Conservation (phyloP, 1,284 basidiomycete genomes). For the Puccinia novopanici region DNA sequence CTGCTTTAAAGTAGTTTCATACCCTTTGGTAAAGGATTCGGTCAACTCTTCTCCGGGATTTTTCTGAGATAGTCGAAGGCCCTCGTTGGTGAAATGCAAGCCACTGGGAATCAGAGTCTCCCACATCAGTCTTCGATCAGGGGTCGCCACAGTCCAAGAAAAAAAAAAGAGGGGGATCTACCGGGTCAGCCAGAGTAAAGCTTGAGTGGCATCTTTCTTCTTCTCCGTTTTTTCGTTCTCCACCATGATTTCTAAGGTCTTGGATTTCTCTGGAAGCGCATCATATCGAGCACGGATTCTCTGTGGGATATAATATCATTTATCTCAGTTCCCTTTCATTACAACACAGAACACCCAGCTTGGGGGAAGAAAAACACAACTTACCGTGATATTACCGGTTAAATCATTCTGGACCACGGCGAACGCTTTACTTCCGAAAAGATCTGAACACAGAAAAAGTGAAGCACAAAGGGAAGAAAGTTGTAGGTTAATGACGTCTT, state of each 20-base stretch:
- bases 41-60: conserved; percentile 73
- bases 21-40: conserved; percentile 76
- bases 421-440: conserved; percentile 86
- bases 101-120: conserved; percentile 61
- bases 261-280: conserved; percentile 67
- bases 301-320: conserved; percentile 57
- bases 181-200: conserved; percentile 86
- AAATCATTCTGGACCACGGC: conserved; percentile 81
- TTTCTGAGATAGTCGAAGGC: conserved; percentile 72
- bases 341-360: neutral
- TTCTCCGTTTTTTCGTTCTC: conserved; percentile 82
- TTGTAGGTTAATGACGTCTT: neutral
- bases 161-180: conserved; percentile 10
- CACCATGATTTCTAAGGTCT: conserved; percentile 81
- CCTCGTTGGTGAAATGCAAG: conserved; percentile 84
- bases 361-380: neutral
- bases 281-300: conserved; percentile 84
- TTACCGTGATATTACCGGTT: conserved; percentile 77
- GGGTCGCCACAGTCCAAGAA: neutral
- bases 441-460: conserved; percentile 52
- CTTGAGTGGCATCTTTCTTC: conserved; percentile 83
- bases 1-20: conserved; percentile 78
- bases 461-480: neutral
- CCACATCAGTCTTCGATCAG: neutral
- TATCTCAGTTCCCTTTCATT: neutral